Evolutionary conservation across 441 rosid genomes (phyloP).

Genomic region (Pelargonium myrrhifolium): DNA sequence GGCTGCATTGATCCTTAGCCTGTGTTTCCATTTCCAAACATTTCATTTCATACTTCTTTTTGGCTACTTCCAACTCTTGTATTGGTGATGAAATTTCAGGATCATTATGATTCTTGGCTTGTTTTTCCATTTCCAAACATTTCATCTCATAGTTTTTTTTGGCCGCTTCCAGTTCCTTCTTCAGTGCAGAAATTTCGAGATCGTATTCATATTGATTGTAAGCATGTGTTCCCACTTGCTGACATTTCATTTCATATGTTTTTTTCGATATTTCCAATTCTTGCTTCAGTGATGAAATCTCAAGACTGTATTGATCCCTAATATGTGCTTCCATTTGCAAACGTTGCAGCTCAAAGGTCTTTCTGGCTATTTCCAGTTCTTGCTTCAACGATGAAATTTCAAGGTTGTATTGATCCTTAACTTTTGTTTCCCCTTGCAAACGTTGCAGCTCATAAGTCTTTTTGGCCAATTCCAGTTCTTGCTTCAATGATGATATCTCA

Average conservation of each 20-base stretch:
- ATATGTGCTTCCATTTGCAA: slow-evolving; percentile 2
- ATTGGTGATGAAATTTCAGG: background rate
- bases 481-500: slow-evolving; percentile 55
- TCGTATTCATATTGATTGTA: background rate
- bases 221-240: background rate
- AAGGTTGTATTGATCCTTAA: slow-evolving; percentile 1
- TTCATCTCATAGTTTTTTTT: slow-evolving; percentile 25
- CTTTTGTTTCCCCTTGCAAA: background rate
- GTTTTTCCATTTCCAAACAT: slow-evolving; percentile 48
- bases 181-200: background rate
- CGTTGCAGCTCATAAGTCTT: slow-evolving; percentile 22
- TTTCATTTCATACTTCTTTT: background rate
- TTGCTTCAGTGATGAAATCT: slow-evolving; percentile 4
- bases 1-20: background rate
- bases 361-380: background rate
- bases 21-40: background rate
- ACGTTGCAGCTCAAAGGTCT: background rate
- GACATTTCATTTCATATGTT: background rate
- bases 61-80: slow-evolving; percentile 1
- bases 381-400: slow-evolving; percentile 1
- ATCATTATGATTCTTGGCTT: slow-evolving; percentile 27
- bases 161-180: background rate
- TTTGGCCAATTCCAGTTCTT: slow-evolving; percentile 46
- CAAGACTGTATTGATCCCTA: background rate
- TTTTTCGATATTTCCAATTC: background rate